Conservation (phyloP, 2,329 filamentous ascomycete genomes). For the Fusarium sp. region DNA sequence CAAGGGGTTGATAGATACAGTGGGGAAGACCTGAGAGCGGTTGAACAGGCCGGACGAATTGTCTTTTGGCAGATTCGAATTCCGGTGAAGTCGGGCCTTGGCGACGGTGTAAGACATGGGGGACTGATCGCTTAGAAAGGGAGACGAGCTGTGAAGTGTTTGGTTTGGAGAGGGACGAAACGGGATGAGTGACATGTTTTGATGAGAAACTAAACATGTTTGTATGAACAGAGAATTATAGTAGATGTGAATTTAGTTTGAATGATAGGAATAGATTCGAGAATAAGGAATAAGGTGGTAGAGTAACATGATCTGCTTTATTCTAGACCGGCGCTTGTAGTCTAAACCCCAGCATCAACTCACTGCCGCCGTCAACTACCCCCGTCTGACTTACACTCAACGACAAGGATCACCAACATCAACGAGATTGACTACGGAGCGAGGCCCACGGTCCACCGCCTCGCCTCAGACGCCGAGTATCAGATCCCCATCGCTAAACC, state of each 20-base stretch:
- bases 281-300: background rate
- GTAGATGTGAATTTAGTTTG: fast-evolving
- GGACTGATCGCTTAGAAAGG: slow-evolving; percentile 1
- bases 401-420: background rate
- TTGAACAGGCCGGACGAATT: slow-evolving; percentile 1
- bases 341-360: slow-evolving; percentile 2
- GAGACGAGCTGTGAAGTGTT: background rate
- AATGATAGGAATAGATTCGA: background rate
- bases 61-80: slow-evolving; percentile 37
- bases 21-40: background rate
- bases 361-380: slow-evolving; percentile 17
- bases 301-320: background rate
- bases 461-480: slow-evolving; percentile 16
- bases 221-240: background rate
- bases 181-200: slow-evolving; percentile 11
- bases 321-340: slow-evolving; percentile 32
- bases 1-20: slow-evolving; percentile 1
- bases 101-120: slow-evolving; percentile 22
- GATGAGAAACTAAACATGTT: slow-evolving; percentile 8
- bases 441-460: slow-evolving; percentile 18
- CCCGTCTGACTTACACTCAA: background rate
- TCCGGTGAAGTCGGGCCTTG: slow-evolving; percentile 43
- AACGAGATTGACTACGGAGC: slow-evolving; percentile 27
- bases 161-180: slow-evolving; percentile 13
- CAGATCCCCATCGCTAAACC: slow-evolving; percentile 31